Evolutionary conservation across 2,329 filamentous ascomycete genomes (phyloP).

Genomic region (Fusarium pseudocircinatum): DNA sequence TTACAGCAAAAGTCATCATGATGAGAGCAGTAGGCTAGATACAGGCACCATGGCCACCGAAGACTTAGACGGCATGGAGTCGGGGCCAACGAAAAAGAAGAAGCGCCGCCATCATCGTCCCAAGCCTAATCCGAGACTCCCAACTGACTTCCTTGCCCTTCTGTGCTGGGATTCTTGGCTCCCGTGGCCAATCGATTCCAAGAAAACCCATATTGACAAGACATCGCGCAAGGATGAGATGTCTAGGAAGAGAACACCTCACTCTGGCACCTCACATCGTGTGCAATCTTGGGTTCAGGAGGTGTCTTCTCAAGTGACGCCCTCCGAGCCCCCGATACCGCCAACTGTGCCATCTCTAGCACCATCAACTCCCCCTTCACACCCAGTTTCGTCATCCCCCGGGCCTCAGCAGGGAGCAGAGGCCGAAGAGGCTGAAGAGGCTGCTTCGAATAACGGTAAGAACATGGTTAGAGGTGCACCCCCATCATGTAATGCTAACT

Average conservation of each 20-base stretch:
- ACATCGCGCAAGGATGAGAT: neutral
- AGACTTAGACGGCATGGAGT: neutral
- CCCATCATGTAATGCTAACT: neutral
- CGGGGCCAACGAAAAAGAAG: neutral
- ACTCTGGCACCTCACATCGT: neutral
- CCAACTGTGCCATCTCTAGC: neutral
- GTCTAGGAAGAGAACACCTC: neutral
- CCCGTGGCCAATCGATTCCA: neutral
- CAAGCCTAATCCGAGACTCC: neutral
- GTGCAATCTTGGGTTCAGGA: neutral
- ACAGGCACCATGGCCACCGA: neutral
- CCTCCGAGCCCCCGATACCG: neutral
- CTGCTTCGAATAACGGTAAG: slow-evolving; percentile 1
- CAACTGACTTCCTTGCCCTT: neutral
- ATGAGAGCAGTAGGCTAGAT: neutral
- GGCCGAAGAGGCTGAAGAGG: neutral
- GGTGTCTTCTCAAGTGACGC: neutral
- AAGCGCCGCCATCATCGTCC: neutral
- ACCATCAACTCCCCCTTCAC: neutral
- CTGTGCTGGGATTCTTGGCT: neutral
- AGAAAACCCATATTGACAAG: neutral
- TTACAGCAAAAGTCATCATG: neutral
- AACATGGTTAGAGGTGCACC: neutral
- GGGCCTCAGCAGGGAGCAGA: neutral
- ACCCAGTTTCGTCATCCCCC: neutral